These are phyloP conservation scores for Penicillium simplicissimum DNA, from an alignment of 495 filamentous ascomycete genomes.

Conservation along the genomic window DNA sequence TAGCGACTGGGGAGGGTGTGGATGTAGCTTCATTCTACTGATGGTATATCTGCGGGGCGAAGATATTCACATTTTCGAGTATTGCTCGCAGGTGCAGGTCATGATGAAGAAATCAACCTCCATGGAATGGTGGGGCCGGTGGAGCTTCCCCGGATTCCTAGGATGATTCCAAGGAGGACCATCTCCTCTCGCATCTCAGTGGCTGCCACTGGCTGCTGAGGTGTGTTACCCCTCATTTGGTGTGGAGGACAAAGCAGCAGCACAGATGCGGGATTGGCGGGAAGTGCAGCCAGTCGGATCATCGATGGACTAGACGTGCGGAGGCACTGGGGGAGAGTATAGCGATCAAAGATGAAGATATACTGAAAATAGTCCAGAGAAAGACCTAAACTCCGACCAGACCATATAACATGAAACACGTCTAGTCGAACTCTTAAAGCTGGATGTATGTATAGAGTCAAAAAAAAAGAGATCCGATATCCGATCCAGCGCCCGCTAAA, in stretches of 20 bases:
- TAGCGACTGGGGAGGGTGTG: background rate
- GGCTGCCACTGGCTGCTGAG: background rate
- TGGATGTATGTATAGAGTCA: no score
- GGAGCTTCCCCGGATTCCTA: slow-evolving; percentile 30
- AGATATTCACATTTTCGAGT: background rate
- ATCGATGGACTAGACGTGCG: background rate
- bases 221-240: slow-evolving; percentile 23
- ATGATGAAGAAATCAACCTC: background rate
- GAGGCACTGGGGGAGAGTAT: background rate
- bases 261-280: slow-evolving; percentile 8
- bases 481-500: background rate
- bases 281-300: background rate
- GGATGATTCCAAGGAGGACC: slow-evolving; percentile 5
- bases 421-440: no score
- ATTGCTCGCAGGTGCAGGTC: background rate
- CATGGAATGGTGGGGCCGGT: slow-evolving; percentile 14
- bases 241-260: slow-evolving; percentile 4
- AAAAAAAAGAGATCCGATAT: background rate
- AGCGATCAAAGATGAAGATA: background rate
- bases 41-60: background rate
- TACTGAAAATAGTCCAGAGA: background rate
- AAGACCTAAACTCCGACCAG: background rate
- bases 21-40: background rate
- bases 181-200: slow-evolving; percentile 3
- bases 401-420: no score